These are phyloP conservation scores for Grammothele lineata DNA, from an alignment of 768 basidiomycete genomes.

Conservation along the genomic window DNA sequence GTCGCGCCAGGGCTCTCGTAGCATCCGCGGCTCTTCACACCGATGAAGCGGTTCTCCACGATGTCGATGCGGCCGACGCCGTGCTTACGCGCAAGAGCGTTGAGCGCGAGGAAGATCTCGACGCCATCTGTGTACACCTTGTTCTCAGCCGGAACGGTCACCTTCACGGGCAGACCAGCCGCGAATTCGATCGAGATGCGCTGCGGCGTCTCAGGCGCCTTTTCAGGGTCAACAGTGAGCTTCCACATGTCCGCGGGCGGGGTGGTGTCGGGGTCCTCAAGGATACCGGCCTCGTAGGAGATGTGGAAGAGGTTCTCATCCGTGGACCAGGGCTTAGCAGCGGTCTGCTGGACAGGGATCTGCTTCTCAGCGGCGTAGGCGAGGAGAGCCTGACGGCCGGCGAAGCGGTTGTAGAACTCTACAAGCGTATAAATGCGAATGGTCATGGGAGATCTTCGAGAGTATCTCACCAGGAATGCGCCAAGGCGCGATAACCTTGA, in stretches of 20 bases:
- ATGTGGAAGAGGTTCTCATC: conserved; percentile 99
- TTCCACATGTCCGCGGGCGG: conserved; percentile 99
- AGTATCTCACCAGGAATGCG: conserved; percentile 80
- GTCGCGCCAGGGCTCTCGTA: conserved; percentile 98
- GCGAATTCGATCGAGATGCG: conserved; percentile 82
- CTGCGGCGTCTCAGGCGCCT: conserved; percentile 77
- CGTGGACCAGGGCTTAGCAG: conserved; percentile 98
- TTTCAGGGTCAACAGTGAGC: conserved; percentile 78
- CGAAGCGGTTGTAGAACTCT: conserved; percentile 98
- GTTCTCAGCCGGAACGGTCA: conserved; percentile 50
- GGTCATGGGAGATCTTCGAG: background rate
- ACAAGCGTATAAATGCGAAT: conserved; percentile 22
- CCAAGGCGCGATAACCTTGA: conserved; percentile 99
- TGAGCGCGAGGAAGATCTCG: conserved; percentile 89
- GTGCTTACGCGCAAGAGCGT: conserved; percentile 89
- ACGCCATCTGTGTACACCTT: conserved; percentile 86
- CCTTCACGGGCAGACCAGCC: conserved; percentile 81
- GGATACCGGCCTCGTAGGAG: conserved; percentile 98
- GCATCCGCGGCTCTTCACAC: conserved; percentile 99
- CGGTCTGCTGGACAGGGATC: conserved; percentile 93
- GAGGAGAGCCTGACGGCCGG: conserved; percentile 91
- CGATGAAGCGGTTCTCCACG: conserved; percentile 99
- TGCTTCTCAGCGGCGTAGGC: conserved; percentile 81
- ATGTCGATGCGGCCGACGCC: conserved; percentile 98
- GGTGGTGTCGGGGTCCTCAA: conserved; percentile 93